Evolutionary conservation across 148 eudicot species (phyloP).

Genomic region (Amaranthus cruentus): DNA sequence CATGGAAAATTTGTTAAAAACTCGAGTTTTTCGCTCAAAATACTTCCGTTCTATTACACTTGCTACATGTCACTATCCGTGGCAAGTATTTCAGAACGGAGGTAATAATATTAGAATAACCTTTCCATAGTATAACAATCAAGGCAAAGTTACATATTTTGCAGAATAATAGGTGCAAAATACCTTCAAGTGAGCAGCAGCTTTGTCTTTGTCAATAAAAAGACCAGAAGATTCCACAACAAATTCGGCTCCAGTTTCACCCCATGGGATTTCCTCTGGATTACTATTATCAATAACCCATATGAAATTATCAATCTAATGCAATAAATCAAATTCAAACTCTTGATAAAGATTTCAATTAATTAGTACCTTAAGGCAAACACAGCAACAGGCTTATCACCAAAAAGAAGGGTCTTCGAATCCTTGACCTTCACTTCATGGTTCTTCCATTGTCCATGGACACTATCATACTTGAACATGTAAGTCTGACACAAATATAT

Average conservation of each 20-base stretch:
- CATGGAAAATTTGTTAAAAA: no score
- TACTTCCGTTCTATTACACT: no score
- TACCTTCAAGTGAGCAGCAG: constrained; percentile 84
- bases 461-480: constrained; percentile 52
- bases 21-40: no score
- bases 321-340: neutral
- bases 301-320: neutral
- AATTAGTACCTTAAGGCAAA: constrained; percentile 35
- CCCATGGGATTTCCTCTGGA: constrained; percentile 81
- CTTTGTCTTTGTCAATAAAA: constrained; percentile 72
- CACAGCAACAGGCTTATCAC: constrained; percentile 37
- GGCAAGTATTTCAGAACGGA: no score
- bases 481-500: constrained; percentile 37
- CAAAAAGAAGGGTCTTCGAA: constrained; percentile 44
- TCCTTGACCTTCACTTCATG: constrained; percentile 37
- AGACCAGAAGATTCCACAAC: constrained; percentile 77
- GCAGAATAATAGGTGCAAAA: neutral
- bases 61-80: no score
- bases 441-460: constrained; percentile 52
- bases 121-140: neutral
- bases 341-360: no score
- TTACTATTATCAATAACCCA: constrained; percentile 32
- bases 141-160: neutral
- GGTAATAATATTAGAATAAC: no score
- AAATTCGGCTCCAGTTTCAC: constrained; percentile 56